A percentile compares a stretch with the other conserved stretches of the same genome.
Conservation (phyloP, 148 eudicot genomes). For the Amaranthus hypochondriacus region DNA sequence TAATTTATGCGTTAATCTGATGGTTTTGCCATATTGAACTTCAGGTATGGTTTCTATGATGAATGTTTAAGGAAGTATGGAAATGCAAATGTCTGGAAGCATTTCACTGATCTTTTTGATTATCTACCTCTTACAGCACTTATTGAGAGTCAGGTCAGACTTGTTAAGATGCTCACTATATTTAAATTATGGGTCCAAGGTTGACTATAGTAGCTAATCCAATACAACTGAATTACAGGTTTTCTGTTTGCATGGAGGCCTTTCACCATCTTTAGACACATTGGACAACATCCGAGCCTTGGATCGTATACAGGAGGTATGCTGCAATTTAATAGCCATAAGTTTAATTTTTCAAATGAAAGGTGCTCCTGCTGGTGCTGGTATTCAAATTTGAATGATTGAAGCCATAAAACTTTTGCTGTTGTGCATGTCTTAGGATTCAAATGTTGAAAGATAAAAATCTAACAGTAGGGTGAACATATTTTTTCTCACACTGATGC, state of each 20-base stretch:
- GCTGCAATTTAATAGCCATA: neutral
- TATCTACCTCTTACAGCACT: conserved; percentile 96
- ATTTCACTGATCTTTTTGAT: conserved; percentile 92
- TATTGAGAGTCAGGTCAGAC: conserved; percentile 88
- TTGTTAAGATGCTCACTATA: neutral
- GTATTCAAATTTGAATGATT: neutral
- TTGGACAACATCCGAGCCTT: conserved; percentile 86
- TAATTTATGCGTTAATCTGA: neutral
- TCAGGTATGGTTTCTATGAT: conserved; percentile 96
- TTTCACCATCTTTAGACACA: conserved; percentile 91
- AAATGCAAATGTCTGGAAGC: conserved; percentile 97
- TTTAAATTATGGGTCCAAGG: conserved; percentile 2
- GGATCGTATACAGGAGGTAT: conserved; percentile 97
- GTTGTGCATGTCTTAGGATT: neutral
- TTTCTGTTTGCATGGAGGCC: conserved; percentile 97
- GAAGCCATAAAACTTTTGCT: neutral
- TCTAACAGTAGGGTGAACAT: neutral
- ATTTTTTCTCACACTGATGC: neutral
- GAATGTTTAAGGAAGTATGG: conserved; percentile 98
- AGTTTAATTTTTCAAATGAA: neutral
- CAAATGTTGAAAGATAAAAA: neutral
- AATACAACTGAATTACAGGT: conserved; percentile 37
- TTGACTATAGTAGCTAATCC: neutral
- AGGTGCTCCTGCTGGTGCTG: neutral
- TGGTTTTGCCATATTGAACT: neutral